A percentile compares a stretch with the other conserved stretches of the same genome.
Conservation (phyloP, 1,284 basidiomycete genomes). For the Puccinia hordei region DNA sequence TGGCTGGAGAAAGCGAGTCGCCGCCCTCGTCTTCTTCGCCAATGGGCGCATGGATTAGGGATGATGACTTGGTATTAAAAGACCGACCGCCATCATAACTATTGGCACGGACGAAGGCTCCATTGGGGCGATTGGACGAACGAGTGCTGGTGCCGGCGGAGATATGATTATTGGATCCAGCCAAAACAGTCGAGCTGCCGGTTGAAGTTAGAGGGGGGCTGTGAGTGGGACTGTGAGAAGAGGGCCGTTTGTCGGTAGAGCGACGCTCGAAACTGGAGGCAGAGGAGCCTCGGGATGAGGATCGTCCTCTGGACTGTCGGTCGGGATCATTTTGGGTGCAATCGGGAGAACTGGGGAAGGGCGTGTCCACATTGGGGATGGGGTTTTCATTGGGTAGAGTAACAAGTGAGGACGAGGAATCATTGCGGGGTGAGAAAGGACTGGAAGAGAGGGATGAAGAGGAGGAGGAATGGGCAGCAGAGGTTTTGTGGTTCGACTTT, state of each 20-base stretch:
- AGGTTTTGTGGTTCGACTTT: conserved; percentile 28
- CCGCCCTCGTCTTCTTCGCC: conserved; percentile 37
- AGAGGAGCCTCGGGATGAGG: conserved; percentile 48
- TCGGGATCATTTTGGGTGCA: conserved; percentile 16
- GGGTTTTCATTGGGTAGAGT: conserved; percentile 8
- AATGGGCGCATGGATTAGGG: conserved; percentile 31
- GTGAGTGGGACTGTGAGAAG: conserved; percentile 41
- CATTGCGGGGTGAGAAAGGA: conserved; percentile 39
- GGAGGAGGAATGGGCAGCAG: conserved; percentile 28
- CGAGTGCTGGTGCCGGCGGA: background rate
- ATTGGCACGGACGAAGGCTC: background rate
- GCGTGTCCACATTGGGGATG: background rate
- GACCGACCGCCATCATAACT: conserved; percentile 26
- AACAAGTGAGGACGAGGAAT: conserved; percentile 33
- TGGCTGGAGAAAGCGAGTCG: background rate
- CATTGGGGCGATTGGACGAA: background rate
- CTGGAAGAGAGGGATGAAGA: conserved; percentile 47
- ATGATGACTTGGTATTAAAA: conserved; percentile 8
- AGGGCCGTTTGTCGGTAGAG: conserved; percentile 39
- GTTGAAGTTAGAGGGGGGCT: conserved; percentile 32
- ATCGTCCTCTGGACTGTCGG: conserved; percentile 42
- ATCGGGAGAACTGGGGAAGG: background rate
- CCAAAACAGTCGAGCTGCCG: background rate
- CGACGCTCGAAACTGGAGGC: conserved; percentile 48
- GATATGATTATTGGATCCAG: background rate